Evolutionary conservation across 306 rosid genomes (phyloP), one percentile per base, ranked within the genome.

Genomic region (Lagenaria siceraria): DNA sequence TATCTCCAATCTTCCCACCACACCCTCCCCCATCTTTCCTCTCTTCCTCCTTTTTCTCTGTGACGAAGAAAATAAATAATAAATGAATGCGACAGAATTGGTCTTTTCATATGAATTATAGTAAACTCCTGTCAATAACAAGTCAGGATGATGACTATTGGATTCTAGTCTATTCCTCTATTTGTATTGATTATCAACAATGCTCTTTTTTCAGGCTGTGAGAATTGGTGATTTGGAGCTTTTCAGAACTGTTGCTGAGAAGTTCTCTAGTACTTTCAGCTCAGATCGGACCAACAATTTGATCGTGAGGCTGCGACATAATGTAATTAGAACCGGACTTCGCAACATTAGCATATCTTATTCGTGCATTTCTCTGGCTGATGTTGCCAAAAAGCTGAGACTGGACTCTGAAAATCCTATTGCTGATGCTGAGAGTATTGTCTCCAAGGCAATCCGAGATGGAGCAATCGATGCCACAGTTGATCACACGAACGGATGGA

Each of bases 181-280:
- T 21, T 71, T 48, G 2, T 12, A 46, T 46, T 3, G 9, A 46
- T 12, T 17, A 71, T 68, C 3, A 21, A 42, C 76, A 4, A 15
- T 46, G 15, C n/a, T 74, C 40, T 7, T 55, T 42, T 84, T 82
- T 78, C 96, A 96, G 99, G 99, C 99, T 76, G 99, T 96, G 53
- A 83, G 99, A 35, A 96, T 96, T 85, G 99, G 99, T 77, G 99
- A 92, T 82, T 78, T 96, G 91, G 99, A 92, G 88, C 97, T 90
- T 38, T 96, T 96, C 77, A 90, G 88, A 81, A 84, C 89, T 71
- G 92, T 88, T 78, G 99, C 99, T 36, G 98, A 96, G 56, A 92
- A 90, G 84, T 96, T 92, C 84, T 77, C 97, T 2, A 75, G 84
- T 81, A 87, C 90, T 58, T 96, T 92, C 78, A 85, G 51, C 75